Evolutionary conservation across 2,329 filamentous ascomycete species (phyloP).

Genomic region (Huntiella bhutanensis): DNA sequence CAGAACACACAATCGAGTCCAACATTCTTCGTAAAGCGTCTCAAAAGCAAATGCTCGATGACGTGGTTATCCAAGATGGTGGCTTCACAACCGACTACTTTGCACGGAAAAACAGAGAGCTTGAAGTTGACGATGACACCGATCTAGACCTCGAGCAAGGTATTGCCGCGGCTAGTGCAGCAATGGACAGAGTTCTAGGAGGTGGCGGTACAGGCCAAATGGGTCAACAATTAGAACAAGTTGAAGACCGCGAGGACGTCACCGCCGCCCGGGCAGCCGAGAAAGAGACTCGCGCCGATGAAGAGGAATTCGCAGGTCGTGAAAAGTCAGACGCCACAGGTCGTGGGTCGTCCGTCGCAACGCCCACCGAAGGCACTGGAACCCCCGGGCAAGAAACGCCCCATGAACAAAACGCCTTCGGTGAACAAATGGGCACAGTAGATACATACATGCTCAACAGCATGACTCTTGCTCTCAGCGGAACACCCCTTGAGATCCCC

Average conservation of each 20-base stretch:
- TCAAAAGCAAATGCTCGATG: conserved; percentile 93
- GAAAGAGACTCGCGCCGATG: conserved; percentile 73
- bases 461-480: conserved; percentile 43
- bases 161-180: conserved; percentile 49
- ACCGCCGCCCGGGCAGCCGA: conserved; percentile 72
- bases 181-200: conserved; percentile 69
- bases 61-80: conserved; percentile 95
- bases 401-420: conserved; percentile 38
- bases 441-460: conserved; percentile 58
- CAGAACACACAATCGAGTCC: conserved; percentile 88
- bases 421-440: conserved; percentile 37
- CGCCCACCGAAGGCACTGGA: no score
- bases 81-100: conserved; percentile 96
- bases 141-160: conserved; percentile 31
- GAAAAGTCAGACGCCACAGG: conserved; percentile 17
- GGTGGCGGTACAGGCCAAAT: conserved; percentile 40
- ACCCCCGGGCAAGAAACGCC: no score
- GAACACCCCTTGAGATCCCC: conserved; percentile 41
- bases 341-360: no score
- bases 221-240: conserved; percentile 64
- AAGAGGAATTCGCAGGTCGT: conserved; percentile 59
- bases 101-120: conserved; percentile 40
- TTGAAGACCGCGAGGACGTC: conserved; percentile 84
- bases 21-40: conserved; percentile 94
- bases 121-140: conserved; percentile 5